Conservation (phyloP, 1,139 yeast species). For the Suhomyces chickasaworum region DNA sequence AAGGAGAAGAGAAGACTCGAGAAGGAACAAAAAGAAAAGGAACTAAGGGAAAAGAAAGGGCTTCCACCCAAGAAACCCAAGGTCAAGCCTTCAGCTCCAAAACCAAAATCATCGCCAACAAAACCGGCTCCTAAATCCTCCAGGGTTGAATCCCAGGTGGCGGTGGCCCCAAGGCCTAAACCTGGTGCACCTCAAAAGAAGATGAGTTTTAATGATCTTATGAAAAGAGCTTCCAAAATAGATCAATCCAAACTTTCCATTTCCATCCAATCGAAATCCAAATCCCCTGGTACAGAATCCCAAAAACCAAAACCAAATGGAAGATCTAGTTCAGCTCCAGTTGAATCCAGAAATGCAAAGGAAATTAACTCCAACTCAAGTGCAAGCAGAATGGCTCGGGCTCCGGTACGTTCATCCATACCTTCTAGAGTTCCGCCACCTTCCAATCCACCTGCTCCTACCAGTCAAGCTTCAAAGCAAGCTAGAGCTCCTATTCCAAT, state of each 20-base stretch:
- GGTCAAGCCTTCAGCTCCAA: slow-evolving; percentile 13
- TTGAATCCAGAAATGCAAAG: slow-evolving; percentile 4
- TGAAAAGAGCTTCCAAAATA: slow-evolving; percentile 68
- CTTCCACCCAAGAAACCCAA: slow-evolving; percentile 26
- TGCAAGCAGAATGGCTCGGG: not conserved
- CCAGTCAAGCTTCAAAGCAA: not conserved
- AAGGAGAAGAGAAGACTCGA: slow-evolving; percentile 68
- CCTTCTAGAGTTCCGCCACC: not conserved
- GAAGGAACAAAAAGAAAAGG: slow-evolving; percentile 44
- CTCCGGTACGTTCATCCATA: not conserved
- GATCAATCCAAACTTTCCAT: slow-evolving; percentile 47
- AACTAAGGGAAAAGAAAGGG: slow-evolving; percentile 36
- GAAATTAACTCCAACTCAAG: not conserved
- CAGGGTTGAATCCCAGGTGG: slow-evolving; percentile 2
- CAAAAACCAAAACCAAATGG: slow-evolving; percentile 5
- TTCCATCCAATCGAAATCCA: slow-evolving; percentile 34
- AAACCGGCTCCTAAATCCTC: slow-evolving; percentile 7
- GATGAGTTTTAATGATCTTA: slow-evolving; percentile 63
- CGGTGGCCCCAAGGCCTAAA: slow-evolving; percentile 6
- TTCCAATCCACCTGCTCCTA: not conserved
- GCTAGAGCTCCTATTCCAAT: slow-evolving; percentile 29
- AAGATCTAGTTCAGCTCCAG: slow-evolving; percentile 11
- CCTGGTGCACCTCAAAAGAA: slow-evolving; percentile 39
- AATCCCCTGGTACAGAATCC: slow-evolving; percentile 23
- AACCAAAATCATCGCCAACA: slow-evolving; percentile 13